These are phyloP conservation scores for Capsella bursapastoris DNA, from an alignment of 345 rosid genomes.

Conservation along the genomic window DNA sequence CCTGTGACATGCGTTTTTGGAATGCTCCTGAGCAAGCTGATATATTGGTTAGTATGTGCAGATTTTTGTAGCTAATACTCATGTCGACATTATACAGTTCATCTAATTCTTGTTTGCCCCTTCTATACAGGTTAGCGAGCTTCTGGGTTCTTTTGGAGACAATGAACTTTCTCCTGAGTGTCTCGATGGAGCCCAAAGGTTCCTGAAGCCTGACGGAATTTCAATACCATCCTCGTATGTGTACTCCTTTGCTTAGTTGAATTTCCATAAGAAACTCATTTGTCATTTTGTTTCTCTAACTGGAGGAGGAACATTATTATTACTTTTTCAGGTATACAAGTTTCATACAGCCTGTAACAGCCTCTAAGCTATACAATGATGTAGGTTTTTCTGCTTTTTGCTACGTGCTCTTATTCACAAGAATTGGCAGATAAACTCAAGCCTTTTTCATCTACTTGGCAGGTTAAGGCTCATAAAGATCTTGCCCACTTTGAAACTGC, in stretches of 20 bases:
- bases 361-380: slow-evolving; percentile 87
- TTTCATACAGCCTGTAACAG: slow-evolving; percentile 91
- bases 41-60: slow-evolving; percentile 65
- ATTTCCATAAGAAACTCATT: slow-evolving; percentile 5
- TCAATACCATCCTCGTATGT: slow-evolving; percentile 97
- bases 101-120: slow-evolving; percentile 35
- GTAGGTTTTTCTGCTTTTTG: slow-evolving; percentile 49
- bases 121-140: slow-evolving; percentile 80
- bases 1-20: slow-evolving; percentile 98
- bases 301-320: slow-evolving; percentile 5
- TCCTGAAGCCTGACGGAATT: slow-evolving; percentile 89
- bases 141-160: slow-evolving; percentile 98
- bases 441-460: slow-evolving; percentile 38
- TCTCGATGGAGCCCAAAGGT: slow-evolving; percentile 99
- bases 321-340: slow-evolving; percentile 80
- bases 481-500: slow-evolving; percentile 92
- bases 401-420: slow-evolving; percentile 15
- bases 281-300: slow-evolving; percentile 28
- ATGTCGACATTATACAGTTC: slow-evolving; percentile 11
- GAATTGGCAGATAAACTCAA: slow-evolving; percentile 16
- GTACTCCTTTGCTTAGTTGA: slow-evolving; percentile 19
- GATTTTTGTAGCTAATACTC: slow-evolving; percentile 8
- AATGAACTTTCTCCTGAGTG: slow-evolving; percentile 99
- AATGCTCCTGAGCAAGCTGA: slow-evolving; percentile 95
- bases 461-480: slow-evolving; percentile 95